phyloP scores from a whole-genome alignment of 1,284 basidiomycete species.

The Trametes versicolor region DNA sequence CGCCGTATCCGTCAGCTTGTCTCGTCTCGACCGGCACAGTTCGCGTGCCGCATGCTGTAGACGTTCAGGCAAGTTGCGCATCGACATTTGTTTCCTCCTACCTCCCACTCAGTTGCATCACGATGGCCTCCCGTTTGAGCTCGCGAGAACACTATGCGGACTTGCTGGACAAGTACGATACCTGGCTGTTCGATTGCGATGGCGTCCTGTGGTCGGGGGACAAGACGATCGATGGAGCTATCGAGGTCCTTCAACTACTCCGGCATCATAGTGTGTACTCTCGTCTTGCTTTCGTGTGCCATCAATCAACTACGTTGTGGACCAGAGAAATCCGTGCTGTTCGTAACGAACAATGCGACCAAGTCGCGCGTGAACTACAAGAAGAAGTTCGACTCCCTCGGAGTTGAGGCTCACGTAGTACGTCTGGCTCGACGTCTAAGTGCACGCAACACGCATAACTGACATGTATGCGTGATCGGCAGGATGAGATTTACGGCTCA shows the following conservation, averaged over 20 bases:
- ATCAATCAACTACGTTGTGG: not conserved
- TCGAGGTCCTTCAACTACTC: constrained; percentile 77
- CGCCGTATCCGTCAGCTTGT: not conserved
- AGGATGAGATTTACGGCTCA: constrained; percentile 97
- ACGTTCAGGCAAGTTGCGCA: not conserved
- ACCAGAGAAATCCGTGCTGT: constrained; percentile 88
- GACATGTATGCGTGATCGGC: constrained; percentile 3
- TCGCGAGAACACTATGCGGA: constrained; percentile 61
- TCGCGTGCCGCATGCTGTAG: not conserved
- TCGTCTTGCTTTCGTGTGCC: not conserved
- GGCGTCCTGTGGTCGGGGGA: constrained; percentile 96
- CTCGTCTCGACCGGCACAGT: not conserved
- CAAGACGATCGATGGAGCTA: constrained; percentile 78
- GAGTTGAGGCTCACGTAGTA: constrained; percentile 87
- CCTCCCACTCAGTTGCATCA: not conserved
- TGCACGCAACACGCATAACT: not conserved
- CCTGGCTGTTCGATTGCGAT: constrained; percentile 97
- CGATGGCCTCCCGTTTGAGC: constrained; percentile 40
- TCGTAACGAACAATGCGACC: constrained; percentile 99
- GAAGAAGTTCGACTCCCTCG: constrained; percentile 90
- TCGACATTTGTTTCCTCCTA: not conserved
- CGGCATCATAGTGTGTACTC: constrained; percentile 66
- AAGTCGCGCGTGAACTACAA: constrained; percentile 91
- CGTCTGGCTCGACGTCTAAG: constrained; percentile 41
- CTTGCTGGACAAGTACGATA: constrained; percentile 85